These are phyloP conservation scores for Sclerotinia nivalis DNA, from an alignment of 2,329 filamentous ascomycete species.

Conservation along the genomic window DNA sequence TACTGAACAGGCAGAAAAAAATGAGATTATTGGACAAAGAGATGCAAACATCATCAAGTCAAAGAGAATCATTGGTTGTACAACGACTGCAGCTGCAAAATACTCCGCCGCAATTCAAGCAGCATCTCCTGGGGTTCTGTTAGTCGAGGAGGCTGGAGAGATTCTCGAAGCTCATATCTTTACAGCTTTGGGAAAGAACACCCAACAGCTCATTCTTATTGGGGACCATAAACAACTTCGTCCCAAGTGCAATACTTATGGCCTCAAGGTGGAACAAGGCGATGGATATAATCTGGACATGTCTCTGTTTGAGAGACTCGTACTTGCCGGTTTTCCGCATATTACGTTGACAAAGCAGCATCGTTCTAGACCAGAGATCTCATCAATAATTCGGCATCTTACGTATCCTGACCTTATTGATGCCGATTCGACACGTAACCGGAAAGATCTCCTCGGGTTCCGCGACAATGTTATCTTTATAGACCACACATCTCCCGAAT, in stretches of 20 bases:
- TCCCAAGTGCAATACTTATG: constrained; percentile 62
- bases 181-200: constrained; percentile 55
- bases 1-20: constrained; percentile 45
- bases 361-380: constrained; percentile 69
- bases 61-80: constrained; percentile 67
- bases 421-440: constrained; percentile 49
- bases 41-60: constrained; percentile 49
- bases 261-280: constrained; percentile 61
- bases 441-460: constrained; percentile 56
- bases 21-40: constrained; percentile 48
- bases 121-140: constrained; percentile 54
- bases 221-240: constrained; percentile 74
- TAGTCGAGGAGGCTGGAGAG: constrained; percentile 74
- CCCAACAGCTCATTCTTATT: constrained; percentile 67
- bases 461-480: constrained; percentile 63
- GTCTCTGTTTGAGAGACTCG: constrained; percentile 69
- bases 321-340: constrained; percentile 55
- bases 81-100: constrained; percentile 69
- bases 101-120: constrained; percentile 55
- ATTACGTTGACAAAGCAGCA: constrained; percentile 62
- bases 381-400: constrained; percentile 54
- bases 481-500: constrained; percentile 60
- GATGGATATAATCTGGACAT: constrained; percentile 66
- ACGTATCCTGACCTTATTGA: constrained; percentile 65
- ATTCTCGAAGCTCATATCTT: constrained; percentile 69